Percentiles rank a stretch among this genome's conserved stretches.
Conservation (phyloP, 2,329 filamentous ascomycete species). For the Exophiala mesophila region DNA sequence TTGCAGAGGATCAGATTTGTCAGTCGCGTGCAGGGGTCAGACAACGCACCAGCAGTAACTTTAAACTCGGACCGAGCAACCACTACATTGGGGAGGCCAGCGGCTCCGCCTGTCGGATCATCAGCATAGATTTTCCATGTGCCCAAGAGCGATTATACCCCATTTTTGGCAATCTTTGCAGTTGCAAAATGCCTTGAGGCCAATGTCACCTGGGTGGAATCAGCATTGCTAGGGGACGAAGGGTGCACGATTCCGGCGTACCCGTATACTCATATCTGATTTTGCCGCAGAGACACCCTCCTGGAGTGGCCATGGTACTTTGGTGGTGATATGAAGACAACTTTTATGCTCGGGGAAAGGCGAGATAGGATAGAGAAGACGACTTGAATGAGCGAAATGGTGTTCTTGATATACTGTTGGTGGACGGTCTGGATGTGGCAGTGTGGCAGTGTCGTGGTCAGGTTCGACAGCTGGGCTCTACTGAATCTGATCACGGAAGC, state of each 20-base stretch:
- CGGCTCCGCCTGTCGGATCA: slow-evolving; percentile 46
- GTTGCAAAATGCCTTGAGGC: slow-evolving; percentile 47
- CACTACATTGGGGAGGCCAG: slow-evolving; percentile 50
- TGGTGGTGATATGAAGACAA: too few species aligned
- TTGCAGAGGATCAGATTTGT: neutral
- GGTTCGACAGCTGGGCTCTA: too few species aligned
- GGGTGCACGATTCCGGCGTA: slow-evolving; percentile 14
- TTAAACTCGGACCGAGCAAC: slow-evolving; percentile 46
- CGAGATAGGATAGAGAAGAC: too few species aligned
- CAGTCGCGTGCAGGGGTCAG: too few species aligned
- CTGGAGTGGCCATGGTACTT: slow-evolving; percentile 30
- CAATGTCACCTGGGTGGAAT: slow-evolving; percentile 36
- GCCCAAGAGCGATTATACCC: too few species aligned
- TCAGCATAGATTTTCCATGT: too few species aligned
- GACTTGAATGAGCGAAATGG: too few species aligned
- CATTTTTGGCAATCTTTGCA: slow-evolving; percentile 50
- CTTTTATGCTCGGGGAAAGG: too few species aligned
- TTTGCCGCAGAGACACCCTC: slow-evolving; percentile 33
- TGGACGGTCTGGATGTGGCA: too few species aligned
- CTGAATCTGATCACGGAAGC: too few species aligned
- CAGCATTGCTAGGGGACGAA: neutral
- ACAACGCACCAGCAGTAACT: slow-evolving; percentile 42
- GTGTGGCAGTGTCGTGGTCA: too few species aligned
- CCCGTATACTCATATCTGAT: slow-evolving; percentile 30
- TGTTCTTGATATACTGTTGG: too few species aligned